Base-by-base conservation (phyloP, 2,329 filamentous ascomycete genomes). In the Fusarium oligoseptatum region DNA sequence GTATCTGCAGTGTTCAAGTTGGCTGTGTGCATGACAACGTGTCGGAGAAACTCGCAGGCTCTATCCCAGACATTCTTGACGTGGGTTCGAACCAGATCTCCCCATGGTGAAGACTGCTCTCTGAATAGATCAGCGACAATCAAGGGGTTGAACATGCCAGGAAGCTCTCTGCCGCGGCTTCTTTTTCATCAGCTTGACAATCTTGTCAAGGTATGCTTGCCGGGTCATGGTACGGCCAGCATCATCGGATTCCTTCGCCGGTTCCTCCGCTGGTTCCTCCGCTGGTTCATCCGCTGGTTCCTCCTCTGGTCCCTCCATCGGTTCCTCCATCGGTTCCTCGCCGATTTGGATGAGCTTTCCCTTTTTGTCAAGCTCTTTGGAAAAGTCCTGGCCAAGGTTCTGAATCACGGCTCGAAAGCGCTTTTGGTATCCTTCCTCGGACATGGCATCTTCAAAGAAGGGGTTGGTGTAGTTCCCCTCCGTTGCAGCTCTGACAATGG, bases 131-230 rank as follows among this genome's bases (percentile, higher is more conserved):
- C 87, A 0, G 83, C 82, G 0, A 93, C 85, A 11, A 93, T 82
- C 63, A 90, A 78, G 0, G 91, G 87, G 68, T 91, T 91, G 79
- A 90, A 92, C 0, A 84, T 89, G 0, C 91, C 90, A 0, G 89
- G 88, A 0, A 93, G 80, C 76, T 93, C 92, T 6, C 86, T 81
- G 2, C 80, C 80, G n/a, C 78, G 73, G 41, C 50, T 75, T 1
- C 72, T 72, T 6, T 6, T 64, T 27, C 62, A 82, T 79, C 7
- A 78, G 48, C 0, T 32, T 11, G 3, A 70, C 66, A 17, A 82
- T 73, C 0, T 80, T 70, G 3, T 69, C 4, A 6, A 81, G 58
- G 6, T 77, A 81, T 1, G 71, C 66, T 2, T 64, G 62, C 37
- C 70, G 43, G 1, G 71, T 56, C 2, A 80, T n/a, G 1, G 64